A percentile compares a stretch with the other conserved stretches of the same genome.
Evolutionary conservation across 2,329 filamentous ascomycete genomes (phyloP).

Genomic region (Pyrenochaeta sp.): DNA sequence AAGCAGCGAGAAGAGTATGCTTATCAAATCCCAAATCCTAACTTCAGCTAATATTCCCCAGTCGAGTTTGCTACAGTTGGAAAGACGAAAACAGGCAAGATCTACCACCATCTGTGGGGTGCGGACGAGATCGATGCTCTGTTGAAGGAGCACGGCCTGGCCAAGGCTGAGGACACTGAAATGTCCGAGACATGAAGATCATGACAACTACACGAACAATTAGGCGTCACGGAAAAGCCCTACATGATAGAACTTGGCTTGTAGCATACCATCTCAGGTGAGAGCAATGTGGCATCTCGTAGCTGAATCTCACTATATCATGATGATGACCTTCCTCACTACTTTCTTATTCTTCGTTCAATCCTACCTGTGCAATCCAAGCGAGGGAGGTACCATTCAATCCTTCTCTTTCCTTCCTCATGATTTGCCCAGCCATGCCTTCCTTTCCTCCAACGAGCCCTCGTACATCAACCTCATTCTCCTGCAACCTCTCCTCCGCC

Average conservation of each 20-base stretch:
- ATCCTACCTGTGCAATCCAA: not conserved
- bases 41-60: conserved; percentile 51
- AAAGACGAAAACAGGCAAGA: conserved; percentile 91
- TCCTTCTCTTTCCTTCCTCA: not conserved
- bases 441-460: conserved; percentile 1
- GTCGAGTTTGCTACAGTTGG: conserved; percentile 99
- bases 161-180: conserved; percentile 64
- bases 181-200: conserved; percentile 42
- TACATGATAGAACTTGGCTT: conserved; percentile 38
- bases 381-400: not conserved
- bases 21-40: not conserved
- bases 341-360: not conserved
- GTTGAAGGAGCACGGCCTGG: conserved; percentile 93
- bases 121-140: conserved; percentile 95
- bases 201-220: conserved; percentile 28
- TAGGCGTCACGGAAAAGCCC: conserved; percentile 30
- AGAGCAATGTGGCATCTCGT: conserved; percentile 33
- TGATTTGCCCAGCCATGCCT: not conserved
- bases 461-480: not conserved
- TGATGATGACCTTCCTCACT: conserved; percentile 14
- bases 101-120: conserved; percentile 97
- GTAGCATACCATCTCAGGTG: conserved; percentile 43
- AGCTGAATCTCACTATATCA: conserved; percentile 36
- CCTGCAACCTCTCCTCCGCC: conserved; percentile 9
- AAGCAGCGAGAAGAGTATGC: conserved; percentile 97